Conservation (phyloP, 176 grass and related monocot genomes). For the Carex kokanica region DNA sequence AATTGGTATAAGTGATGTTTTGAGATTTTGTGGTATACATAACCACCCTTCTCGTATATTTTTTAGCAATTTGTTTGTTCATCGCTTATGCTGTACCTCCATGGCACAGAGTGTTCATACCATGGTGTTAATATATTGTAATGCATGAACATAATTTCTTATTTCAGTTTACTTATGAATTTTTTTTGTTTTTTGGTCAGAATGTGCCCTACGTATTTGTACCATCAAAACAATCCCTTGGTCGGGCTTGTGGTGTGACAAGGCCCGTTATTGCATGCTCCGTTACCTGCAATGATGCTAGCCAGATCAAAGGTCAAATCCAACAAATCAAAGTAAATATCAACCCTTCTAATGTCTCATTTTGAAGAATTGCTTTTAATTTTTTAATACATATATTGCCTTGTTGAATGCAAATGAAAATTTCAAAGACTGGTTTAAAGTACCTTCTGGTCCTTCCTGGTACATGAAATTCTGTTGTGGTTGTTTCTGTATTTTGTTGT, state of each 20-base stretch:
- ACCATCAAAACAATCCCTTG: constrained; percentile 76
- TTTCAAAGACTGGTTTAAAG: too few relatives aligned
- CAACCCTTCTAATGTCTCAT: background rate
- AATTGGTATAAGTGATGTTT: background rate
- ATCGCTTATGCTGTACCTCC: background rate
- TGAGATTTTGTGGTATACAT: background rate
- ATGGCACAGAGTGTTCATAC: background rate
- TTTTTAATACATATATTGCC: too few relatives aligned
- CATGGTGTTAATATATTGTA: background rate
- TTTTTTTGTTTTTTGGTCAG: constrained; percentile 32
- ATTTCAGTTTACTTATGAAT: background rate
- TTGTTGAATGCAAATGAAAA: too few relatives aligned
- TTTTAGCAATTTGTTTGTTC: background rate
- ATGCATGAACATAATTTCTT: background rate
- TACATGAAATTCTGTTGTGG: too few relatives aligned
- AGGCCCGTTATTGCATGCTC: constrained; percentile 85
- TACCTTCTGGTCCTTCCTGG: too few relatives aligned
- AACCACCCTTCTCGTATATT: background rate
- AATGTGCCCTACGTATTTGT: constrained; percentile 89
- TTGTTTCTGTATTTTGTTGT: too few relatives aligned
- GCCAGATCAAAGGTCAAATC: constrained; percentile 63
- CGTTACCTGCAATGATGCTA: constrained; percentile 74
- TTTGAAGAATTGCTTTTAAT: background rate
- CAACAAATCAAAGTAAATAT: constrained; percentile 60
- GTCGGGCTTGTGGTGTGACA: constrained; percentile 81